These are phyloP conservation scores for Phellopilus nigrolimitatus DNA, from an alignment of 1,284 basidiomycete species.

Conservation along the genomic window DNA sequence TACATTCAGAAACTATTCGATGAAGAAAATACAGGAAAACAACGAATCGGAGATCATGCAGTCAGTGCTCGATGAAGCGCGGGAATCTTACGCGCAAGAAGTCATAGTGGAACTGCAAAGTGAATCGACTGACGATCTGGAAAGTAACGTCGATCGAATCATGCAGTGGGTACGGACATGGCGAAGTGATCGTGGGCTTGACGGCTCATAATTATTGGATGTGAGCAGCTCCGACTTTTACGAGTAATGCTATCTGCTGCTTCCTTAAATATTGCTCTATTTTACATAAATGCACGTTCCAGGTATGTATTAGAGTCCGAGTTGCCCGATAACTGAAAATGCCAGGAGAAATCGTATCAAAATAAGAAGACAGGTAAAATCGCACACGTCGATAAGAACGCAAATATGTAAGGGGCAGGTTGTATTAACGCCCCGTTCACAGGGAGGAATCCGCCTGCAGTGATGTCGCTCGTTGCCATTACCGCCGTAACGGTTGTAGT, in stretches of 20 bases:
- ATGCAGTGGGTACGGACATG: constrained; percentile 83
- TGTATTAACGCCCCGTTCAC: constrained; percentile 14
- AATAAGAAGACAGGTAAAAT: not conserved
- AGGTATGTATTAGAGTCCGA: no score
- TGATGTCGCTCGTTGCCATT: constrained; percentile 15
- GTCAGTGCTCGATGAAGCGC: constrained; percentile 85
- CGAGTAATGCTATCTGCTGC: not conserved
- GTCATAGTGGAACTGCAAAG: constrained; percentile 86
- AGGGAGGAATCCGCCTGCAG: constrained; percentile 20
- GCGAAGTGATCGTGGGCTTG: constrained; percentile 45
- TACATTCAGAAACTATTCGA: constrained; percentile 74
- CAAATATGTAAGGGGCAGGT: not conserved
- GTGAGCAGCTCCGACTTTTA: not conserved
- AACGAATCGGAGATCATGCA: constrained; percentile 99
- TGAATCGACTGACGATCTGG: constrained; percentile 77
- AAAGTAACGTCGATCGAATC: constrained; percentile 82
- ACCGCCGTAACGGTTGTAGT: constrained; percentile 18
- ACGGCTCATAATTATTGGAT: not conserved
- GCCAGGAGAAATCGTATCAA: no score
- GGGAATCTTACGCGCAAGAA: constrained; percentile 77
- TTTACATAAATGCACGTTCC: no score
- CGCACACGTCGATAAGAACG: not conserved
- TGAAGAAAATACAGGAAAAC: constrained; percentile 97
- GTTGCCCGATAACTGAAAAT: no score
- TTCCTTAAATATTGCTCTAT: no score